Percentiles rank a stretch among this genome's conserved stretches.
phyloP scores from a whole-genome alignment of 257 asterid genomes.

The Nicotiana benthamiana region DNA sequence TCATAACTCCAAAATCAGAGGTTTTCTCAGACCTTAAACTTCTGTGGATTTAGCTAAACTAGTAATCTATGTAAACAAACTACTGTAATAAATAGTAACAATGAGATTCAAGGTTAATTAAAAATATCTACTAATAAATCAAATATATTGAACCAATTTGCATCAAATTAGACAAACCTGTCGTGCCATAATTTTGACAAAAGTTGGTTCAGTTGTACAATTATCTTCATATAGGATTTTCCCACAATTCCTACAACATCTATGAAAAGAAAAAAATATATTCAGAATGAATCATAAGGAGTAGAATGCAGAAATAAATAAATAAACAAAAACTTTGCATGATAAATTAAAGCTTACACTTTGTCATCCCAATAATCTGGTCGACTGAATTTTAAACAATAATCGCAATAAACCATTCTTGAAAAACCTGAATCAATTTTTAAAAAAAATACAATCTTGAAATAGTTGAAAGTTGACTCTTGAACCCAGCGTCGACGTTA shows the following conservation, averaged over 20 bases:
- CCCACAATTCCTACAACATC: background rate
- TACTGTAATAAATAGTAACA: background rate
- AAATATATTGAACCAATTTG: background rate
- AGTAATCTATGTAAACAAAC: background rate
- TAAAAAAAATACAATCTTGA: background rate
- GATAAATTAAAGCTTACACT: background rate
- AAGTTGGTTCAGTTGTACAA: background rate
- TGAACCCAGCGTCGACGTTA: no score
- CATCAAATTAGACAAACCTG: background rate
- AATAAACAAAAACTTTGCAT: background rate
- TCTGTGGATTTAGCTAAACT: background rate
- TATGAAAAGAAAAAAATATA: background rate
- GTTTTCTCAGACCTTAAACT: background rate
- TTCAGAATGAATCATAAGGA: background rate
- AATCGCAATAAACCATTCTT: background rate
- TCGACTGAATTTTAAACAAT: background rate
- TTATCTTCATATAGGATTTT: background rate
- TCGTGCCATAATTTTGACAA: background rate
- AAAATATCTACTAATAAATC: background rate
- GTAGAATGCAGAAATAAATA: background rate
- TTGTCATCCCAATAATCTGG: background rate
- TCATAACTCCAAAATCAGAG: background rate
- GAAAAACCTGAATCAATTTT: background rate
- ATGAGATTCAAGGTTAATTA: no score
- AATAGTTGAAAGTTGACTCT: background rate